A percentile compares a stretch with the other conserved stretches of the same genome.
Evolutionary conservation across 768 basidiomycete genomes (phyloP).

Genomic region (Kondoa subrosea): DNA sequence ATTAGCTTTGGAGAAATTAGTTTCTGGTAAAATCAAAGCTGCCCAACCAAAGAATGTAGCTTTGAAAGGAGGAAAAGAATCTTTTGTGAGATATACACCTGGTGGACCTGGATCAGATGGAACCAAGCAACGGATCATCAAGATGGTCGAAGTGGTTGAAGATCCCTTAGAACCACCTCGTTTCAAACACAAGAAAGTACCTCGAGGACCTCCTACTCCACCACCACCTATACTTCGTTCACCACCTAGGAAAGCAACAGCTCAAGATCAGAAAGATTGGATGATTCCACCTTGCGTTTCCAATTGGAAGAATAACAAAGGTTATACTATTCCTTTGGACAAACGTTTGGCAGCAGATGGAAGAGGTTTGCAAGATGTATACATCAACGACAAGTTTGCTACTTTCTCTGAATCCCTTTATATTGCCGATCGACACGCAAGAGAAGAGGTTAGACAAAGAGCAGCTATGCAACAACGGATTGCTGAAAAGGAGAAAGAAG

Average conservation of each 20-base stretch:
- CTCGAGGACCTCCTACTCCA: constrained; percentile 84
- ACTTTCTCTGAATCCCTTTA: constrained; percentile 94
- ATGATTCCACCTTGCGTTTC: constrained; percentile 99
- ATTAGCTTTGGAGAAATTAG: constrained; percentile 78
- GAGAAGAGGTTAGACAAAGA: constrained; percentile 92
- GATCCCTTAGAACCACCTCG: constrained; percentile 92
- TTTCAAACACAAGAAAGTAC: constrained; percentile 99
- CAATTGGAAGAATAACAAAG: constrained; percentile 99
- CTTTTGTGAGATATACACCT: constrained; percentile 90
- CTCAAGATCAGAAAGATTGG: constrained; percentile 98
- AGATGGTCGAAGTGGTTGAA: constrained; percentile 95
- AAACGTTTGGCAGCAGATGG: constrained; percentile 96
- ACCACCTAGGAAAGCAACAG: constrained; percentile 88
- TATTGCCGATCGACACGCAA: constrained; percentile 88
- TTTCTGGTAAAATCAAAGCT: constrained; percentile 91
- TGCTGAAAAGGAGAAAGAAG: constrained; percentile 93
- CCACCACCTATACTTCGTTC: constrained; percentile 88
- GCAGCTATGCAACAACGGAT: constrained; percentile 95
- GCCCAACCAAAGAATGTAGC: constrained; percentile 84
- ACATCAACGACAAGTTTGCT: constrained; percentile 98
- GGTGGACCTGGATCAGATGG: constrained; percentile 42
- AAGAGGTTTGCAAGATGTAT: constrained; percentile 91
- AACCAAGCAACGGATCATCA: constrained; percentile 88
- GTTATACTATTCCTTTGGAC: constrained; percentile 95
- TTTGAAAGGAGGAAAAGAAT: constrained; percentile 43